A percentile compares a stretch with the other conserved stretches of the same genome.
Evolutionary conservation across 768 basidiomycete genomes (phyloP).

Genomic region (Tephrocybe sp.): DNA sequence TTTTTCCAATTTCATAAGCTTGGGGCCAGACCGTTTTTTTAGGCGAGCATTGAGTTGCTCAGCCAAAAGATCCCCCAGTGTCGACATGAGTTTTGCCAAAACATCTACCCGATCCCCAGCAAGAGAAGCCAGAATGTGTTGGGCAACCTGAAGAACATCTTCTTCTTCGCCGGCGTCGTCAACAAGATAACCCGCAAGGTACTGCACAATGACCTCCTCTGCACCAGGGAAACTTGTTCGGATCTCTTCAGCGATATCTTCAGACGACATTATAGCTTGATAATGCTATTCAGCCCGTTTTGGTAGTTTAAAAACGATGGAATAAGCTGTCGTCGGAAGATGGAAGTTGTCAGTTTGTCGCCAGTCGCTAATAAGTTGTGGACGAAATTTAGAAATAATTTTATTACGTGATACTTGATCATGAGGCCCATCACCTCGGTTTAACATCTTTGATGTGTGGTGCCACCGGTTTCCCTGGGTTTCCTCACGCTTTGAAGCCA

Average conservation of each 20-base stretch:
- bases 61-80: slow-evolving; percentile 59
- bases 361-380: no score
- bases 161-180: slow-evolving; percentile 89
- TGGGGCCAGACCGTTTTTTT: slow-evolving; percentile 59
- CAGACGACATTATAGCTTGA: slow-evolving; percentile 50
- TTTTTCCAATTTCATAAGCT: slow-evolving; percentile 75
- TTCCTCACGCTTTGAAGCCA: no score
- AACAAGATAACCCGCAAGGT: slow-evolving; percentile 83
- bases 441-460: no score
- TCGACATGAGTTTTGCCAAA: slow-evolving; percentile 64
- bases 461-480: no score
- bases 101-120: slow-evolving; percentile 56
- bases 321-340: no score
- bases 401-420: no score
- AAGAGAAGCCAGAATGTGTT: slow-evolving; percentile 74
- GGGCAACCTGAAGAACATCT: slow-evolving; percentile 76
- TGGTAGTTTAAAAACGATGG: no score
- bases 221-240: slow-evolving; percentile 66
- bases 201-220: slow-evolving; percentile 84
- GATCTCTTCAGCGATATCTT: slow-evolving; percentile 80
- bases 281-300: background rate
- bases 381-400: no score
- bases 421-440: no score
- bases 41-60: slow-evolving; percentile 60
- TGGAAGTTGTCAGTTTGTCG: no score